Evolutionary conservation across 192 early-diverging fungal species (phyloP).

Genomic region (Backusella parvicylindrica): DNA sequence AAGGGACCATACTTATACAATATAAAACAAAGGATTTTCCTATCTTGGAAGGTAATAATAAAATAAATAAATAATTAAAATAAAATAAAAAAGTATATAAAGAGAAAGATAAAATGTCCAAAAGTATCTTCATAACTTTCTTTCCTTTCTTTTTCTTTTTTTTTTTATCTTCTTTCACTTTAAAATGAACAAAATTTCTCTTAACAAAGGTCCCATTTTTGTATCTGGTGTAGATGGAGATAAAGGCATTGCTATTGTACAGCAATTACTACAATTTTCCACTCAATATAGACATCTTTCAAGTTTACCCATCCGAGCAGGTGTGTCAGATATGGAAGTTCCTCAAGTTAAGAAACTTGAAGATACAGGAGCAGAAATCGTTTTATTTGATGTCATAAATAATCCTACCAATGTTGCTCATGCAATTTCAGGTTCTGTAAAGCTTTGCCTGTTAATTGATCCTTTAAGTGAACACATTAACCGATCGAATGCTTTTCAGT

Average conservation of each 20-base stretch:
- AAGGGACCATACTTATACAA: too few relatives aligned
- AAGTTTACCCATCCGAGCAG: slow-evolving; percentile 21
- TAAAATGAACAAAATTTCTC: not conserved
- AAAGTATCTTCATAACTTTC: not conserved
- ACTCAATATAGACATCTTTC: slow-evolving; percentile 22
- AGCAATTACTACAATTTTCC: slow-evolving; percentile 24
- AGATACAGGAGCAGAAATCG: slow-evolving; percentile 14
- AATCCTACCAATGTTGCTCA: slow-evolving; percentile 5
- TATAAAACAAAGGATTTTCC: not conserved
- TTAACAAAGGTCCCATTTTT: slow-evolving; percentile 31
- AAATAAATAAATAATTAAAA: too few relatives aligned
- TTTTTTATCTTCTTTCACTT: not conserved
- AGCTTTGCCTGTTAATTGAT: slow-evolving; percentile 29
- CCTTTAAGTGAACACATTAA: slow-evolving; percentile 30
- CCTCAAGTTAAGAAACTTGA: slow-evolving; percentile 9
- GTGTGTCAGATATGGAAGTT: slow-evolving; percentile 14
- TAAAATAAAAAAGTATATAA: not conserved
- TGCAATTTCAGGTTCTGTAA: slow-evolving; percentile 22
- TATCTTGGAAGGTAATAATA: not conserved
- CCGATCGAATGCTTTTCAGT: slow-evolving; percentile 23
- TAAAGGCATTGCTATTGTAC: slow-evolving; percentile 31
- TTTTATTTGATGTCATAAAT: slow-evolving; percentile 21
- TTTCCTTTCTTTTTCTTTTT: not conserved
- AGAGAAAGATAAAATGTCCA: not conserved
- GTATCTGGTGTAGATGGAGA: slow-evolving; percentile 35